Base-by-base conservation (phyloP, 1,139 yeast genomes). In the Scheffersomyces parashehatae region DNA sequence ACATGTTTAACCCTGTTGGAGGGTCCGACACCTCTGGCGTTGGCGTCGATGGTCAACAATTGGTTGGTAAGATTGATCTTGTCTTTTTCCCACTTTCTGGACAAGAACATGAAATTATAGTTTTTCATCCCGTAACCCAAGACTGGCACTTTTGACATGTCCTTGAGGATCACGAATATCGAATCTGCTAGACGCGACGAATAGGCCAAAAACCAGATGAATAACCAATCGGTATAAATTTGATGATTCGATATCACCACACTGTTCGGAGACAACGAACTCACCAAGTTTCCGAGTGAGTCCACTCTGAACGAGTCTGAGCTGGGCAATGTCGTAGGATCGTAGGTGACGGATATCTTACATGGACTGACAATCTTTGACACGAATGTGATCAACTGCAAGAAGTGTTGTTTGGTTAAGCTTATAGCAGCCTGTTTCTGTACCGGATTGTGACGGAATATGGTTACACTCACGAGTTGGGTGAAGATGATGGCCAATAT, bases 201-300 rank as follows among this genome's bases (percentile, higher is more conserved):
- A 60, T 88, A 87, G 0, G 89, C 73, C 28, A 88, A 55, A 81
- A 89, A 93, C 99, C 99, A 93, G 44, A 90, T 59, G 57, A 81
- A 90, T 14, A 88, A 76, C 99, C 99, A 93, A 64, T 93, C 99
- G 3, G 95, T 83, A 60, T 93, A 91, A 16, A 91, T 84, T 65
- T 91, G 98, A 64, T 93, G 99, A 60, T 93, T 93, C 14, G 95
- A 81, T 33, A 88, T 82, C 41, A 85, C 56, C 3, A 88, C 77
- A 1, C 90, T 80, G 41, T 83, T 74, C 8, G 77, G 75, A 10
- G 70, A 63, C 13, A 82, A 56, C 3, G 52, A 49, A 14, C 71
- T 56, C 15, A 59, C 50, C 13, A 78, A 47, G 20, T 66, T 50
- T 1, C 71, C 70, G 29, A 30, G 35, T 40, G 47, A 38, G 52